These are phyloP conservation scores for Diaporthe eres DNA, from an alignment of 2,329 filamentous ascomycete genomes.

Conservation along the genomic window DNA sequence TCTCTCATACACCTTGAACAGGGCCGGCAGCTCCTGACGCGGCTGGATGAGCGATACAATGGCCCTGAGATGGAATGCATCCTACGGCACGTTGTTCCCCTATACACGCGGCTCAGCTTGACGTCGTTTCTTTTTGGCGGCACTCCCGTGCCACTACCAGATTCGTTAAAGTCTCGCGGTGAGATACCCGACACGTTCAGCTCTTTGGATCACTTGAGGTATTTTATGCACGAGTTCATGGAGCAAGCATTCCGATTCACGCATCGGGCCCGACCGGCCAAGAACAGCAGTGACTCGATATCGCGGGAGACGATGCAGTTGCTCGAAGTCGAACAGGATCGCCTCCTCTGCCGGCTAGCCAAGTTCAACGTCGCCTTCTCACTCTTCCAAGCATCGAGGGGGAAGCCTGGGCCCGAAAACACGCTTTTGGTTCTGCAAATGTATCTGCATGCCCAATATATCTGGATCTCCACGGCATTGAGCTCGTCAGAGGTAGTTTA, in stretches of 20 bases:
- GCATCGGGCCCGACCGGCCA: constrained; percentile 46
- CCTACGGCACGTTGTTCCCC: constrained; percentile 38
- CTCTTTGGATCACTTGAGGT: constrained; percentile 49
- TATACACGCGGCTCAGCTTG: constrained; percentile 49
- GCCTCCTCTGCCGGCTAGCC: constrained; percentile 50
- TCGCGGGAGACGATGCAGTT: constrained; percentile 45
- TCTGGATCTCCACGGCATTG: constrained; percentile 53
- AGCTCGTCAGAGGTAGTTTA: constrained; percentile 49
- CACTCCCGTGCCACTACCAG: constrained; percentile 54
- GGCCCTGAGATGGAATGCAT: constrained; percentile 54
- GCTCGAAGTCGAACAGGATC: constrained; percentile 52
- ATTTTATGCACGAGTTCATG: constrained; percentile 55
- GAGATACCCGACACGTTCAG: constrained; percentile 53
- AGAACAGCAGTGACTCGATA: constrained; percentile 47
- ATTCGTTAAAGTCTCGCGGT: constrained; percentile 50
- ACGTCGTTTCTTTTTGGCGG: constrained; percentile 48
- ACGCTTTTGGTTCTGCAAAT: constrained; percentile 51
- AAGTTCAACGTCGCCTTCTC: constrained; percentile 51
- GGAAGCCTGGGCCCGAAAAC: constrained; percentile 43
- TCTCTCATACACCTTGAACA: constrained; percentile 62
- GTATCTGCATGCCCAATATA: constrained; percentile 51
- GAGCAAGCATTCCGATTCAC: constrained; percentile 57
- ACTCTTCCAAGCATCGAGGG: constrained; percentile 47
- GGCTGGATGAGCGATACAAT: constrained; percentile 47
- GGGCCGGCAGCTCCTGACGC: constrained; percentile 57